Evolutionary conservation across 495 filamentous ascomycete genomes (phyloP).

Genomic region (Rusavskia elegans): DNA sequence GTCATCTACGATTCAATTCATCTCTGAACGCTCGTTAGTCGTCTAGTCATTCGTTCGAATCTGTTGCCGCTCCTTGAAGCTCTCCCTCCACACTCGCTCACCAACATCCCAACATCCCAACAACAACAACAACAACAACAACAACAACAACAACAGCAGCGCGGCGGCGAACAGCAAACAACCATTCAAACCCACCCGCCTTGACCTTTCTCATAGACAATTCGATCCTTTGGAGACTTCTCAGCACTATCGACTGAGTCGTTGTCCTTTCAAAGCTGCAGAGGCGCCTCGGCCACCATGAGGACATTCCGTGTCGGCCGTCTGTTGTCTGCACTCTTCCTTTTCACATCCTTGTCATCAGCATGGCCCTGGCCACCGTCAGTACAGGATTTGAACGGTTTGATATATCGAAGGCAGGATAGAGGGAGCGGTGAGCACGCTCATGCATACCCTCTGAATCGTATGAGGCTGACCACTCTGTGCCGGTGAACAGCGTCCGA

Average conservation of each 20-base stretch:
- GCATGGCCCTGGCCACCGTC: slow-evolving; percentile 34
- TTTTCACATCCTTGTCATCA: slow-evolving; percentile 29
- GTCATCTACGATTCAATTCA: background rate
- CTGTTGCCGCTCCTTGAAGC: background rate
- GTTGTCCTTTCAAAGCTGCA: background rate
- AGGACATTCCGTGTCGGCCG: background rate
- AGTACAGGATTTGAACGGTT: slow-evolving; percentile 7
- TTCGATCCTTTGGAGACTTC: too few species aligned
- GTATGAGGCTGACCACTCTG: background rate
- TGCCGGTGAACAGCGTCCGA: background rate
- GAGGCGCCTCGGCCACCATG: background rate
- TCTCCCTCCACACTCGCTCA: background rate
- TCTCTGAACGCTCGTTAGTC: background rate
- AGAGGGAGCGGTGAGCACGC: slow-evolving; percentile 10
- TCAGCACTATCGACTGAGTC: background rate
- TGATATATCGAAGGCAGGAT: slow-evolving; percentile 14
- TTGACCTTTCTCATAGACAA: too few species aligned
- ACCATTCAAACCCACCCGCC: too few species aligned
- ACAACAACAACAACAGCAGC: too few species aligned
- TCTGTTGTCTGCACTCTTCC: slow-evolving; percentile 17
- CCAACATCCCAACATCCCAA: too few species aligned
- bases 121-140: too few species aligned
- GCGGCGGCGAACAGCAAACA: too few species aligned
- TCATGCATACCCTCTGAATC: background rate
- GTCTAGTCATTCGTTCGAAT: background rate